phyloP scores from a whole-genome alignment of 169 alveolate species.

The Blepharisma undulans region DNA sequence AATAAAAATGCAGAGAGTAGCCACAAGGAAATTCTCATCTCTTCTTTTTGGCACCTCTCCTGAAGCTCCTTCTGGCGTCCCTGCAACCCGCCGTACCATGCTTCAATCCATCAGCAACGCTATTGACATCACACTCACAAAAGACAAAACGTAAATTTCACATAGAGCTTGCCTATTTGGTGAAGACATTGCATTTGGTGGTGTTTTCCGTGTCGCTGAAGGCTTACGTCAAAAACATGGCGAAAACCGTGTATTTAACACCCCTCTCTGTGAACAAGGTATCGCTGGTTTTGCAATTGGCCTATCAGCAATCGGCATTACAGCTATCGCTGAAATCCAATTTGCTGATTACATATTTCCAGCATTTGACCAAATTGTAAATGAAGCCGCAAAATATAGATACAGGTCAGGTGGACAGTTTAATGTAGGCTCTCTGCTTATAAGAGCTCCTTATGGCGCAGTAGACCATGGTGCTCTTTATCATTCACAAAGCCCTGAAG shows the following conservation, averaged over 20 bases:
- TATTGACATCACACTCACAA: slow-evolving; percentile 90
- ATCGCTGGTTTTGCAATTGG: slow-evolving; percentile 97
- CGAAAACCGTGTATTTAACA: slow-evolving; percentile 91
- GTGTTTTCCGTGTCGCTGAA: slow-evolving; percentile 96
- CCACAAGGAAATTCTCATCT: slow-evolving; percentile 32
- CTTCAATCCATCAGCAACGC: slow-evolving; percentile 93
- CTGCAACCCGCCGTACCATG: slow-evolving; percentile 87
- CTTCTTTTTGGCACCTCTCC: slow-evolving; percentile 40
- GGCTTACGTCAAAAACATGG: slow-evolving; percentile 94
- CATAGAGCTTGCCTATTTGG: slow-evolving; percentile 87
- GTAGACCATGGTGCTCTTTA: slow-evolving; percentile 98
- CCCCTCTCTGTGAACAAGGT: slow-evolving; percentile 97
- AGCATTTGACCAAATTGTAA: slow-evolving; percentile 96
- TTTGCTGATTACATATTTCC: slow-evolving; percentile 98
- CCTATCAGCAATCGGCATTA: slow-evolving; percentile 91
- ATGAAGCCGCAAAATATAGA: slow-evolving; percentile 96
- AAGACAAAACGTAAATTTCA: slow-evolving; percentile 86
- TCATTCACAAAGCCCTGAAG: slow-evolving; percentile 96
- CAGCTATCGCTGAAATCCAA: slow-evolving; percentile 97
- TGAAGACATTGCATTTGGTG: slow-evolving; percentile 99
- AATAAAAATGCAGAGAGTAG: neutral
- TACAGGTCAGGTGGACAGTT: slow-evolving; percentile 93
- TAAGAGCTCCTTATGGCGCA: slow-evolving; percentile 95
- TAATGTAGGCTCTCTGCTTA: slow-evolving; percentile 92
- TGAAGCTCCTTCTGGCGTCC: slow-evolving; percentile 42